These are phyloP conservation scores for Neurospora discreta DNA, from an alignment of 495 filamentous ascomycete species.

Conservation along the genomic window DNA sequence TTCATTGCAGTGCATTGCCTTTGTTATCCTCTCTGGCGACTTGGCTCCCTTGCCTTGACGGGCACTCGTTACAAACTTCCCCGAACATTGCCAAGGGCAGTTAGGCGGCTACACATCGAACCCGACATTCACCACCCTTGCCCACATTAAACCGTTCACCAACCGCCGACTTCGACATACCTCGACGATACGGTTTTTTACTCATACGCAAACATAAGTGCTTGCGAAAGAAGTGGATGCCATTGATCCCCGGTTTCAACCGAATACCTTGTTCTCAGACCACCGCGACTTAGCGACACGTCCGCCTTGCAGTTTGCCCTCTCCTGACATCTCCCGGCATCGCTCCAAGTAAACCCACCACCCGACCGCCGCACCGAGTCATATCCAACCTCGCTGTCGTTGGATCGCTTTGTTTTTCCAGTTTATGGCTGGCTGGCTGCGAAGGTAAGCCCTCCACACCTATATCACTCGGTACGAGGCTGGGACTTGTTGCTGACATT, in stretches of 20 bases:
- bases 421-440: constrained; percentile 8
- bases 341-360: constrained; percentile 1
- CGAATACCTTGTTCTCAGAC: background rate
- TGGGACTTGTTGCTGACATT: background rate
- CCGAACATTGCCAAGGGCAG: constrained; percentile 10
- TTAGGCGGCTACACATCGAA: constrained; percentile 9
- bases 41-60: background rate
- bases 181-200: background rate
- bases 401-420: background rate
- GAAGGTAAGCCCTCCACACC: background rate
- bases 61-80: background rate
- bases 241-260: background rate
- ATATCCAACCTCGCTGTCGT: background rate
- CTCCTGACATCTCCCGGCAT: constrained; percentile 2
- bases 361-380: constrained; percentile 1
- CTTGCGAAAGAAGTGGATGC: background rate
- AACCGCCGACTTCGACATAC: background rate
- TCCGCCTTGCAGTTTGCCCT: background rate
- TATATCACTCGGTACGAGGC: background rate
- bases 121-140: constrained; percentile 4
- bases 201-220: background rate
- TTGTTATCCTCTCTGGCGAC: background rate
- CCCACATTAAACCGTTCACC: background rate
- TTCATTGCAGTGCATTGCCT: background rate
- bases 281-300: constrained; percentile 1